Evolutionary conservation across 1,284 basidiomycete genomes (phyloP).

Genomic region (Psilocybe mexicana): DNA sequence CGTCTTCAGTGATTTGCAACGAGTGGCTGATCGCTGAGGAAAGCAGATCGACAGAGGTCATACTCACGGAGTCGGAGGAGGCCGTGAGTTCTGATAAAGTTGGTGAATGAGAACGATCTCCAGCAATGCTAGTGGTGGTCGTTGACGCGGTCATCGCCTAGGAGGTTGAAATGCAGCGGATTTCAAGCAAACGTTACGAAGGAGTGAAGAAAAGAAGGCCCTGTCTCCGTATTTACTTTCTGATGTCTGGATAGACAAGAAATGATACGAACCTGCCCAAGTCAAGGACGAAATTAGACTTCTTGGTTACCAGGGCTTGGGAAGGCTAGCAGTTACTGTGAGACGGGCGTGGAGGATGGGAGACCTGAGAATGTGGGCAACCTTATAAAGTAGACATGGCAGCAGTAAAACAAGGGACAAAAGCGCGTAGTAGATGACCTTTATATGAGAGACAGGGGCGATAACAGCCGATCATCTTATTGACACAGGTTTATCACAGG

Average conservation of each 20-base stretch:
- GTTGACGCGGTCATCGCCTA: too few species aligned
- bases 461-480: neutral
- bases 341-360: neutral
- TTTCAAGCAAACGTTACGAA: too few species aligned
- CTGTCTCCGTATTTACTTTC: conserved; percentile 2
- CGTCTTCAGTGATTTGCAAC: conserved; percentile 30
- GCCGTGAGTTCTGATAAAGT: conserved; percentile 23
- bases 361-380: neutral
- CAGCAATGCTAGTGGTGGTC: too few species aligned
- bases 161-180: too few species aligned
- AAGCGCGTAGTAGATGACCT: neutral
- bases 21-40: conserved; percentile 22
- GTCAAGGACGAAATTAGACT: conserved; percentile 7
- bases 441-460: neutral
- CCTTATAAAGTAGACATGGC: neutral
- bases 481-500: too few species aligned
- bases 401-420: neutral
- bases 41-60: conserved; percentile 23
- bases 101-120: conserved; percentile 9
- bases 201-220: conserved; percentile 6
- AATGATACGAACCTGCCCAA: conserved; percentile 15
- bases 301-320: conserved; percentile 14
- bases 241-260: conserved; percentile 11
- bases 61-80: conserved; percentile 27
- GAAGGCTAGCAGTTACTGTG: neutral